Conservation (phyloP, 2,329 filamentous ascomycete species). For the Claviceps sorghi region DNA sequence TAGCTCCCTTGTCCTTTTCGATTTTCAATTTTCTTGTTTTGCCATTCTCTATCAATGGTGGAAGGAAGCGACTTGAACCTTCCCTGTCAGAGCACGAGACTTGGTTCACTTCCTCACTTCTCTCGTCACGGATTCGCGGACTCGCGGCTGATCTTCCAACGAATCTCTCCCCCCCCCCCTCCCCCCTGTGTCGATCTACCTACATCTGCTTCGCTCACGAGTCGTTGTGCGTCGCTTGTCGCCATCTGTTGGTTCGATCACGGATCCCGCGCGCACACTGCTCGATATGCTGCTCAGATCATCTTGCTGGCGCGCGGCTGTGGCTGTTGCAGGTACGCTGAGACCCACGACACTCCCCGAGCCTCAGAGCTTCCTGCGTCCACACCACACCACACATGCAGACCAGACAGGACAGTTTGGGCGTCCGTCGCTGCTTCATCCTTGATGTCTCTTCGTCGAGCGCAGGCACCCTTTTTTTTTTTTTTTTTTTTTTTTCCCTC, state of each 20-base stretch:
- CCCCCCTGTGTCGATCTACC: background rate
- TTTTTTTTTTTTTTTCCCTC: background rate
- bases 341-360: background rate
- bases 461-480: background rate
- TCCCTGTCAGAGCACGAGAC: too few species aligned
- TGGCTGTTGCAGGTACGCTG: constrained; percentile 15
- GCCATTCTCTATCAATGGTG: too few species aligned
- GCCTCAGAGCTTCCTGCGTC: background rate
- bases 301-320: constrained; percentile 15
- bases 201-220: background rate
- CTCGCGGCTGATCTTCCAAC: too few species aligned
- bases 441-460: background rate
- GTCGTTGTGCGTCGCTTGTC: background rate
- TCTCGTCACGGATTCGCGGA: too few species aligned
- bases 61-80: too few species aligned
- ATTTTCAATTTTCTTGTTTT: too few species aligned
- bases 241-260: background rate
- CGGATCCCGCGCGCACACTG: background rate
- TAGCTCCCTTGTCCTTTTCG: too few species aligned
- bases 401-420: too few species aligned
- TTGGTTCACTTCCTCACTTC: background rate
- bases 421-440: background rate
- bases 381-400: background rate
- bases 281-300: constrained; percentile 16
- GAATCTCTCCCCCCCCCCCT: too few species aligned